Conservation (phyloP, 2,329 filamentous ascomycete species). For the Aspergillus sp. region DNA sequence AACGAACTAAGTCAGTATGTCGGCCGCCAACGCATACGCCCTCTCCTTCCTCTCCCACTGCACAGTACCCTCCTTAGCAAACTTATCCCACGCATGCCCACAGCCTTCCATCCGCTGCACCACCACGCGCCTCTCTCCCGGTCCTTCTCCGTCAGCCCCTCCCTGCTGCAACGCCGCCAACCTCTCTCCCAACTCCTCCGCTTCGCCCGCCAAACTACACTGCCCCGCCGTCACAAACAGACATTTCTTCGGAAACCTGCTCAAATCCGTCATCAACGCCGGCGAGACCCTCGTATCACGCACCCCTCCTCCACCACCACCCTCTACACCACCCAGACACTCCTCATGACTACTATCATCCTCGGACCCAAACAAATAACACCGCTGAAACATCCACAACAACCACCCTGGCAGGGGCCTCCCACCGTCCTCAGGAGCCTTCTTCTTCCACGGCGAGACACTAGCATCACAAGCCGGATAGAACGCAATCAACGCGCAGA, state of each 20-base stretch:
- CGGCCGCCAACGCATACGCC: constrained; percentile 30
- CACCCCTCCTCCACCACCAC: background rate
- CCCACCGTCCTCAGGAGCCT: background rate
- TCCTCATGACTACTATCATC: background rate
- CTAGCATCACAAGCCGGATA: constrained; percentile 27
- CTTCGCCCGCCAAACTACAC: constrained; percentile 26
- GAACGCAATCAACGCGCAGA: constrained; percentile 30
- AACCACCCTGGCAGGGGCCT: constrained; percentile 13
- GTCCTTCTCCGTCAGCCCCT: background rate
- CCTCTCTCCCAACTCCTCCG: constrained; percentile 22
- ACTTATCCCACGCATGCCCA: constrained; percentile 41
- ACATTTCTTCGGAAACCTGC: constrained; percentile 20
- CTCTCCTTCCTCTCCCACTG: constrained; percentile 26
- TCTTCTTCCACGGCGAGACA: background rate
- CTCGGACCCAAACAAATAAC: constrained; percentile 19
- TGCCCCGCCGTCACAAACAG: constrained; percentile 26
- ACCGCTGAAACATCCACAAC: constrained; percentile 23
- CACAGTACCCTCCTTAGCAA: constrained; percentile 23
- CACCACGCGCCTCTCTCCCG: constrained; percentile 13
- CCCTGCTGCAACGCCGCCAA: constrained; percentile 4
- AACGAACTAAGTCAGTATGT: constrained; percentile 21
- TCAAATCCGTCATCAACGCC: constrained; percentile 11
- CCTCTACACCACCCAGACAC: too few relatives aligned
- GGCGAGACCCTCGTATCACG: constrained; percentile 29
- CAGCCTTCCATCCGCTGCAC: constrained; percentile 29